Evolutionary conservation across 495 filamentous ascomycete genomes (phyloP), one percentile per base, ranked within the genome.

Genomic region (Penicillium silybi): DNA sequence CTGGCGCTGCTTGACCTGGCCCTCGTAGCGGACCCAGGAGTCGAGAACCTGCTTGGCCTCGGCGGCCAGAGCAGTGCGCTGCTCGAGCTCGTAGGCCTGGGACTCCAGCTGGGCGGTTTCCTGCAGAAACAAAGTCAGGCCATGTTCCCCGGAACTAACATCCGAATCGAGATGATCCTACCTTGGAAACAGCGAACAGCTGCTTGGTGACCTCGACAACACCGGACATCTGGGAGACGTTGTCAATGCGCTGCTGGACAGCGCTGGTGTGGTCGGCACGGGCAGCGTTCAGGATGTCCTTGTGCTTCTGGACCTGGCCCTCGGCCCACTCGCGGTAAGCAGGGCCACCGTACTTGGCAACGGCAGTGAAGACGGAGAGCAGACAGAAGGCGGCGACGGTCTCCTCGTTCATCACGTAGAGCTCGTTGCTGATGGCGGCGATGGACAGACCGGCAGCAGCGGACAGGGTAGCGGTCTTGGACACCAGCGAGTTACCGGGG

Each of bases 391-490:
- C 87, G 61, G 95, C 87, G 63, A 99, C 85, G 52, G 91, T 82
- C 79, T 99, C 95, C 79, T 97, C 92, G 77, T 97, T 99, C 72
- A 99, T 79, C 69, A 99, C 89, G 73, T 97, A 99, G 78, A 97
- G 86, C 80, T 99, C 95, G 76, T 96, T 99, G 85, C 87, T 92
- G 77, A 99, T 91, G 65, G 93, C 95, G 66, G 91, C 93, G 63
- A 96, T 80, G 59, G 89, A 90, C 55, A 92, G 67, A 77, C 90
- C 92, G 68, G 95, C 90, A 51, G 85, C 85, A 52, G 90, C 90
- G 62, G 93, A 97, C 51, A 99, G 84, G 71, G 95, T 88, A 65
- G 95, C 95, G 56, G 90, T 90, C 84, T 97, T 99, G 71, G 89
- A 90, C 70, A 93, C 72, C 59, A 96, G 79, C 59, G 80, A 86